Evolutionary conservation across 176 grass and related monocot species (phyloP), one percentile per base, ranked within the genome.

Genomic region (Calamus simplicifolius): DNA sequence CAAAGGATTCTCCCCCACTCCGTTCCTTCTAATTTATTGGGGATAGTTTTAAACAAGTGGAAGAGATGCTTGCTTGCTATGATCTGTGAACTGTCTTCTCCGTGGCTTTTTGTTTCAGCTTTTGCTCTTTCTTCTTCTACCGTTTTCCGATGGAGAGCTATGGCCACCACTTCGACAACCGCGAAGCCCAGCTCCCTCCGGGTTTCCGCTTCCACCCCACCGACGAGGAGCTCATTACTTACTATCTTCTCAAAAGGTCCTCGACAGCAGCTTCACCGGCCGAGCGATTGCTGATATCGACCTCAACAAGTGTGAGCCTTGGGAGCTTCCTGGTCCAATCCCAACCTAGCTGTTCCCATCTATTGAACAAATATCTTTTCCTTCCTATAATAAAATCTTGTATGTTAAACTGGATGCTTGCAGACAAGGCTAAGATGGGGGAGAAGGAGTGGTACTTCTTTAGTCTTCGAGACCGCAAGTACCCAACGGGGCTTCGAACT

Each of bases 401-500:
- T 43, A 43, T 10, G 2, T 43, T 43, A 13, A 38, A 43, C 1
- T 43, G 35, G 13, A 5, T 1, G 1, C 10, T 6, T 70, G 79
- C 59, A 81, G 92, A 85, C 15, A 85, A 83, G 74, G 87, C 92
- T 4, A 75, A 73, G 68, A 83, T 88, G 79, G 84, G 81, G 16
- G 93, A 98, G 62, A 88, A 85, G 77, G 93, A 98, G 56, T 98
- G 93, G 93, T 98, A 92, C 73, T 98, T 98, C 76, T 98, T 82
- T 62, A 88, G 84, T 69, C 84, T 98, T n/a, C 77, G 93, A 49
- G 93, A 98, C 76, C 84, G 93, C 49, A 98, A 98, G 69, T 98
- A 98, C 66, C 93, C 93, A 5, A 98, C 93, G 8, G 93, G 93
- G 1, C 79, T 98, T 23, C 75, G 93, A 61, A 98, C 93, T 38